These are phyloP conservation scores for Ophiosphaerella narmari DNA, from an alignment of 2,329 filamentous ascomycete species.

Conservation along the genomic window DNA sequence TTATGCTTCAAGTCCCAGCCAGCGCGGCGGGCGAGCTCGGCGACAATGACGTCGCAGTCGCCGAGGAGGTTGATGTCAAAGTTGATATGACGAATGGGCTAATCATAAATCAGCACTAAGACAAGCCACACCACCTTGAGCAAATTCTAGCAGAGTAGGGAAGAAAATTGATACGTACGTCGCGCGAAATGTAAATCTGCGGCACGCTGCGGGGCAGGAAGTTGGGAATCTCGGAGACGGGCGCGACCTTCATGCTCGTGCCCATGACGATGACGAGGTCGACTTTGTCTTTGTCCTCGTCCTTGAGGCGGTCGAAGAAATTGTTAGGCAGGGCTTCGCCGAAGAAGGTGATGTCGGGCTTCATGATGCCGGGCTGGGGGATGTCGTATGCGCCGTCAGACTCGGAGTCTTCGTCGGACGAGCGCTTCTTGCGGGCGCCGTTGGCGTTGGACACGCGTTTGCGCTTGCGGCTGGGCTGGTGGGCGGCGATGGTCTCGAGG, in stretches of 20 bases:
- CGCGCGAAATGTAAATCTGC: conserved; percentile 87
- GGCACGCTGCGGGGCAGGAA: conserved; percentile 79
- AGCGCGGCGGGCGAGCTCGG: conserved; percentile 80
- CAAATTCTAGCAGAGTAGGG: no score
- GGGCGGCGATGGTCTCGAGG: conserved; percentile 58
- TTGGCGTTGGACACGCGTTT: conserved; percentile 56
- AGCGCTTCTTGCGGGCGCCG: conserved; percentile 50
- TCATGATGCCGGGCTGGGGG: conserved; percentile 80
- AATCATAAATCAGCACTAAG: conserved; percentile 4
- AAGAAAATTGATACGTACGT: conserved; percentile 51
- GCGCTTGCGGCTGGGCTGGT: conserved; percentile 56
- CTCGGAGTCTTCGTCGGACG: conserved; percentile 59
- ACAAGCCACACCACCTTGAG: no score
- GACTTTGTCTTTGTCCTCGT: conserved; percentile 76
- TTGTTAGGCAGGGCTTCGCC: conserved; percentile 84
- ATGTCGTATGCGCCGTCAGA: conserved; percentile 68
- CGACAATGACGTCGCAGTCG: conserved; percentile 88
- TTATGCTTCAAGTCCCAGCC: conserved; percentile 82
- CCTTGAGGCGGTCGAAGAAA: conserved; percentile 80
- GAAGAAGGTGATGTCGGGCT: conserved; percentile 97
- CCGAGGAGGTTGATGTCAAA: conserved; percentile 97
- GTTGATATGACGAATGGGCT: conserved; percentile 83
- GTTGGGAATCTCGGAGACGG: conserved; percentile 88
- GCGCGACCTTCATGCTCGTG: conserved; percentile 92
- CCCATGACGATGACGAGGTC: conserved; percentile 96